Base-by-base conservation (phyloP, 371 early-diverging fungal species). In the Haplosporangium sp. region DNA sequence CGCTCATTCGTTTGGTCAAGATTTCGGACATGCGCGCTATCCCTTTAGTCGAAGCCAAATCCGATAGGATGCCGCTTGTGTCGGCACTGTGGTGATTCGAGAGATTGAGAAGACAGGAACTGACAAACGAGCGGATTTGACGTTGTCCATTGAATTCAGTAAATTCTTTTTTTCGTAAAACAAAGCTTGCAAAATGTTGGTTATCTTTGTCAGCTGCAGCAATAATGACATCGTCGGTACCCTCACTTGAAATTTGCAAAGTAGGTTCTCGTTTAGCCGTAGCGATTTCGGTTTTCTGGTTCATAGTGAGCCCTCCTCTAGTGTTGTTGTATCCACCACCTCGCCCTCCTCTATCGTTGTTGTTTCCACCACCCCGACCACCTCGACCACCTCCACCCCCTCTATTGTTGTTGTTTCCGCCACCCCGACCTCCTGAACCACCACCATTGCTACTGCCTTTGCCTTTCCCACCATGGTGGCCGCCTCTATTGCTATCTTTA, bases 81-180 rank as follows among this genome's bases (percentile, higher is more conserved):
- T 83, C 83, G 57, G 69, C 69, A 0, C 20, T 61, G 50, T 83
- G 83, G 44, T 83, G 83, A 60, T 83, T 78, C 2, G 83, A 83
- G 1, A 83, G 60, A 58, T 83, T 83, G 34, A 83, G 37, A 0
- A 83, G 50, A 20, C 74, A 74, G 3, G 83, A 83, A 52, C 72
- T 74, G 44, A 83, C 62, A 42, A 83, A 83, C 0, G 13, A 7
- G 0, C 75, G 71, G 39, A 78, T 62, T 15, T 50, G 65, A 0
- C 64, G 37, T 19, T 69, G 75, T 10, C 19, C 39, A 7, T 40
- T 53, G 44, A 77, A 75, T 2, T 2, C 19, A 2, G 6, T 37
- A 35, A 78, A 58, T 11, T 75, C 60, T 1, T n/a, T 8, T 52
- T 67, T 71, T 1, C 42, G 37, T 11, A 83, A 63, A 11, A 71